Conservation (phyloP, 805 yeast species). For the Candida maltosa region DNA sequence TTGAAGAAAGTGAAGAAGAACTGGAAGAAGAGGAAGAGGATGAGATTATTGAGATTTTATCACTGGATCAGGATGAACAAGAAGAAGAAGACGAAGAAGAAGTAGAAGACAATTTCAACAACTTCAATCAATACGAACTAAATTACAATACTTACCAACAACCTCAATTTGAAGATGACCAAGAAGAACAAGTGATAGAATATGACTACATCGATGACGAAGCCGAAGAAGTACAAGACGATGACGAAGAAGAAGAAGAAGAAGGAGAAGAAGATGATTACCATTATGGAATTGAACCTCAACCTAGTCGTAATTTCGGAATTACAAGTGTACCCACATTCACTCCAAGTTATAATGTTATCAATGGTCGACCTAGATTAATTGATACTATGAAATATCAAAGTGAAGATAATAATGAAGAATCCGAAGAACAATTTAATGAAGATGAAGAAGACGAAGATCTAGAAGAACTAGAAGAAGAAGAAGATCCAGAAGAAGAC, state of each 20-base stretch:
- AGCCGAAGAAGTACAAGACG: slow-evolving; percentile 3
- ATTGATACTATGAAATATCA: slow-evolving; percentile 2
- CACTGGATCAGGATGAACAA: slow-evolving; percentile 7
- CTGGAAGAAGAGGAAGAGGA: slow-evolving; percentile 46
- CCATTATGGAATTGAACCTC: not conserved
- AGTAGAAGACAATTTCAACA: not conserved
- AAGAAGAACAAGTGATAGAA: slow-evolving; percentile 32
- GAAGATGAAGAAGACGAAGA: slow-evolving; percentile 8
- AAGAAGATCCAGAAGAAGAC: slow-evolving; percentile 28
- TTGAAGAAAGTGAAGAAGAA: slow-evolving; percentile 7
- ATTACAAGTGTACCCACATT: slow-evolving; percentile 1
- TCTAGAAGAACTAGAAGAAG: slow-evolving; percentile 5
- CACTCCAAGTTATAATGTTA: slow-evolving; percentile 5
- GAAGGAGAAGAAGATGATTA: slow-evolving; percentile 6
- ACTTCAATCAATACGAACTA: too few relatives aligned
- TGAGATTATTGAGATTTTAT: slow-evolving; percentile 42
- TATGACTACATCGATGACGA: not conserved
- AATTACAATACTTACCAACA: not conserved
- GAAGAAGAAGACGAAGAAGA: not conserved
- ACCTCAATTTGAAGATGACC: slow-evolving; percentile 43
- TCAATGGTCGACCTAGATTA: slow-evolving; percentile 10
- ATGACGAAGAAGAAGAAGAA: slow-evolving; percentile 6
- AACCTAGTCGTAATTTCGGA: not conserved
- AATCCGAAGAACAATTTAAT: not conserved
- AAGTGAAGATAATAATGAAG: slow-evolving; percentile 4